Conservation (phyloP, 192 early-diverging fungal species). For the Coemansia sp. region DNA sequence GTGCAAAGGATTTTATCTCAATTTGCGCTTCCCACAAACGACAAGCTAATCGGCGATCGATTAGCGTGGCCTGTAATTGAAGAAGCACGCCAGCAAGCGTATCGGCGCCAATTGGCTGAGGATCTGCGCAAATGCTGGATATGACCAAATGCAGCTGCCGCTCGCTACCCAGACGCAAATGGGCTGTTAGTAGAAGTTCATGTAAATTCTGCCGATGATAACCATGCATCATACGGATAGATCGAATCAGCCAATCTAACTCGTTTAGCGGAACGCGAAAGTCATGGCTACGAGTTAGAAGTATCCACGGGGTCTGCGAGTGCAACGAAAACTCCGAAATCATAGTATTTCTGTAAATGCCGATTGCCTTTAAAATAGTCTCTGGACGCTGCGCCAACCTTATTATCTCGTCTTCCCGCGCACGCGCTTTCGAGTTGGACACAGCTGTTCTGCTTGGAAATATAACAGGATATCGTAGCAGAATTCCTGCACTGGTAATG, state of each 20-base stretch:
- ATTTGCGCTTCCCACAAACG: slow-evolving; percentile 31
- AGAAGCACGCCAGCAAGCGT: slow-evolving; percentile 18
- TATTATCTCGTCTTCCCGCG: slow-evolving; percentile 17
- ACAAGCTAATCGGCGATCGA: slow-evolving; percentile 36
- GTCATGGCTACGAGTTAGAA: slow-evolving; percentile 32
- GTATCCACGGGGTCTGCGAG: slow-evolving; percentile 47
- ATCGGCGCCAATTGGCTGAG: slow-evolving; percentile 12
- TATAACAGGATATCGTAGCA: slow-evolving; percentile 15
- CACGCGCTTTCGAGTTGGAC: background rate
- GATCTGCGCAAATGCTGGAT: slow-evolving; percentile 9
- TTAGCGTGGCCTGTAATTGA: slow-evolving; percentile 25
- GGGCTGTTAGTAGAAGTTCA: slow-evolving; percentile 34
- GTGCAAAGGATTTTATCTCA: slow-evolving; percentile 15
- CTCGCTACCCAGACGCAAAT: slow-evolving; percentile 27
- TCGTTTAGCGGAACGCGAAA: slow-evolving; percentile 1
- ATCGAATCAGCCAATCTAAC: slow-evolving; percentile 24
- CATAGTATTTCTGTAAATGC: slow-evolving; percentile 24
- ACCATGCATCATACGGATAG: slow-evolving; percentile 17
- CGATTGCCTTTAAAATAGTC: slow-evolving; percentile 27
- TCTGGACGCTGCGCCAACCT: slow-evolving; percentile 25
- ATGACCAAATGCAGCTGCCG: slow-evolving; percentile 25
- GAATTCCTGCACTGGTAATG: slow-evolving; percentile 37
- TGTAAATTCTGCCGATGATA: slow-evolving; percentile 2
- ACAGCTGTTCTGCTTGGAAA: background rate
- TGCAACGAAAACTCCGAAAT: slow-evolving; percentile 13